Evolutionary conservation across 2,329 filamentous ascomycete species (phyloP).

Genomic region (Diaporthe amygdali): DNA sequence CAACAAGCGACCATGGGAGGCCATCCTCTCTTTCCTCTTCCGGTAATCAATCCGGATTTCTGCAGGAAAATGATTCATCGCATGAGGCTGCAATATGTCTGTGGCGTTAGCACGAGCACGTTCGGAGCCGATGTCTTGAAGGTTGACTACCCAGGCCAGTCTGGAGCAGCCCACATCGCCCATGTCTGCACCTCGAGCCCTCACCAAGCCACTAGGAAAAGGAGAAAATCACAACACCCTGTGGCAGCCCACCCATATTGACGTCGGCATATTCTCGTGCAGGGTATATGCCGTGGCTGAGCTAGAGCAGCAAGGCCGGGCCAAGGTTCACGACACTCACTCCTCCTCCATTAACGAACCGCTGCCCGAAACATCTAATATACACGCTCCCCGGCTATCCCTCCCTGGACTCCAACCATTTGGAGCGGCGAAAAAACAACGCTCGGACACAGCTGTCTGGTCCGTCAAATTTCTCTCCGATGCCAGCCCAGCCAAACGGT

Average conservation of each 20-base stretch:
- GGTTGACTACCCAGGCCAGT: background rate
- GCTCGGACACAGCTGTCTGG: background rate
- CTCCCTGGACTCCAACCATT: background rate
- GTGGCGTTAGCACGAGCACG: background rate
- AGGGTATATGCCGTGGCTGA: conserved; percentile 5
- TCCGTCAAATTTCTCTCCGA: background rate
- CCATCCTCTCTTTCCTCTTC: background rate
- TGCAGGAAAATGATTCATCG: background rate
- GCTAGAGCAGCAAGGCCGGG: background rate
- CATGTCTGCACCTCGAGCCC: background rate
- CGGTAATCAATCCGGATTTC: background rate
- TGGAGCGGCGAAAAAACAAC: background rate
- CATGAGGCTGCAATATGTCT: conserved; percentile 11
- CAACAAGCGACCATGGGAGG: background rate
- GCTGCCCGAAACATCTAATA: background rate
- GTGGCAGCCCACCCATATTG: background rate
- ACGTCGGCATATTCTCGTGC: background rate
- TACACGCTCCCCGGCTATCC: background rate
- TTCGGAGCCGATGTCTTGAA: background rate
- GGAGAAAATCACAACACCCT: background rate
- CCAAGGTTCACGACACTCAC: background rate
- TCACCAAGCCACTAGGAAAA: conserved; percentile 6
- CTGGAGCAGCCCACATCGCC: conserved; percentile 1
- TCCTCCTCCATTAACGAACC: background rate
- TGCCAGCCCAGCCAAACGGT: background rate